A percentile compares a stretch with the other conserved stretches of the same genome.
Evolutionary conservation across 1,139 yeast genomes (phyloP).

Genomic region (Pichia inconspicua): DNA sequence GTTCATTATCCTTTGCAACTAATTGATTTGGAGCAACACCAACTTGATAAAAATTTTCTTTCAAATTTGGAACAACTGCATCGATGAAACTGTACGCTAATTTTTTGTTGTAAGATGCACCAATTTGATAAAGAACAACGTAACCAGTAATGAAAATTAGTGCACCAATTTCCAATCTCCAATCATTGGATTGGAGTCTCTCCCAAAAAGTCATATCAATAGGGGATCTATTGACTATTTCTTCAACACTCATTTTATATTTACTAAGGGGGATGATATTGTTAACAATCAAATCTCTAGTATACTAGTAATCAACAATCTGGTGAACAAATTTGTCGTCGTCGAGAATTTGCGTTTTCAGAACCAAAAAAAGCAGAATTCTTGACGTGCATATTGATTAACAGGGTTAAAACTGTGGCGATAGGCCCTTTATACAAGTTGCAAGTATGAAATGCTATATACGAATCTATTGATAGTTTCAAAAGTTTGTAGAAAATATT

Average conservation of each 20-base stretch:
- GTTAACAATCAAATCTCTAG: not conserved
- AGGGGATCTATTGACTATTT: constrained; percentile 41
- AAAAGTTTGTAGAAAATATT: not conserved
- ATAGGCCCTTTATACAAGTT: not conserved
- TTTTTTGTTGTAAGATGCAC: constrained; percentile 49
- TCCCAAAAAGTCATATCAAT: constrained; percentile 40
- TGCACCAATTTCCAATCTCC: constrained; percentile 66
- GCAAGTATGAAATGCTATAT: too few relatives aligned
- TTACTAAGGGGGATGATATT: not conserved
- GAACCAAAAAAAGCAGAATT: too few relatives aligned
- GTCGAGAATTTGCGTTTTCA: not conserved
- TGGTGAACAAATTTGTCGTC: not conserved
- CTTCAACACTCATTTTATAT: not conserved
- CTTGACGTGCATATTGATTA: too few relatives aligned
- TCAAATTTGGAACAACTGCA: constrained; percentile 40
- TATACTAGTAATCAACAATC: too few relatives aligned
- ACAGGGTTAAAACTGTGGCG: not conserved
- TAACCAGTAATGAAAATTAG: constrained; percentile 42
- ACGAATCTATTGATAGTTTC: too few relatives aligned
- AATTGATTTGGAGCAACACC: constrained; percentile 51
- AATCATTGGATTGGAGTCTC: constrained; percentile 51
- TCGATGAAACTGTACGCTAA: constrained; percentile 50
- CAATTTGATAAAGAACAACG: constrained; percentile 43
- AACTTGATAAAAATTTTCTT: constrained; percentile 68
- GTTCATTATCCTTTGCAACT: constrained; percentile 61